phyloP scores from a whole-genome alignment of 177 flowering plant species.

The Vitis hybrid region DNA sequence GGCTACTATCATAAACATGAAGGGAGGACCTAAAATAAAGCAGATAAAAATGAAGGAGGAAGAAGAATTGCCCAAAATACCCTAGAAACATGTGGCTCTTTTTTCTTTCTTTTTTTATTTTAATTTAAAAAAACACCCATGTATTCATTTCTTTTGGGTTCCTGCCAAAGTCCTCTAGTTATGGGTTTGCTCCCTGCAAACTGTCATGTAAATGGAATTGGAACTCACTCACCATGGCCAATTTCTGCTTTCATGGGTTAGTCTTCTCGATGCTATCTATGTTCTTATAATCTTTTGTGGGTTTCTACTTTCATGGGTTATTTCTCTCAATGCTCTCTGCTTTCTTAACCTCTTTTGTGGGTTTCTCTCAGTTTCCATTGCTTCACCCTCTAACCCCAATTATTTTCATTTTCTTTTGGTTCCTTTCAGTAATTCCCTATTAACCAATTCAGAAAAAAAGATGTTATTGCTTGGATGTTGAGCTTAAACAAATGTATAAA shows the following conservation, averaged over 20 bases:
- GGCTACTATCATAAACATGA: too few species aligned
- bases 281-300: background rate
- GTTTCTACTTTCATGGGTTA: constrained; percentile 12
- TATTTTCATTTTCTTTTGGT: too few species aligned
- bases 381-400: background rate
- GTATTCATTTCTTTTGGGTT: too few species aligned
- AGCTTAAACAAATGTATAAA: too few species aligned
- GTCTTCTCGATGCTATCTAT: background rate
- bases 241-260: constrained; percentile 7
- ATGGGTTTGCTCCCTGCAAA: constrained; percentile 28
- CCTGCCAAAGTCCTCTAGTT: background rate
- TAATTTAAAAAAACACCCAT: too few species aligned
- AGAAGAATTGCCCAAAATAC: too few species aligned
- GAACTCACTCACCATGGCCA: constrained; percentile 3
- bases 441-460: too few species aligned
- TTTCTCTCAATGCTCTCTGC: background rate
- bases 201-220: constrained; percentile 5
- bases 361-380: background rate
- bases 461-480: too few species aligned
- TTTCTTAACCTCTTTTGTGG: background rate
- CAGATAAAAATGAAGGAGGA: too few species aligned
- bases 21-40: too few species aligned
- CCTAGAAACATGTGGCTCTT: too few species aligned
- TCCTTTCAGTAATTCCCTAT: too few species aligned
- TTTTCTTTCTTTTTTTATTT: background rate